These are phyloP conservation scores for Zelonia costaricensis DNA, from an alignment of 208 protist genomes.

Conservation along the genomic window DNA sequence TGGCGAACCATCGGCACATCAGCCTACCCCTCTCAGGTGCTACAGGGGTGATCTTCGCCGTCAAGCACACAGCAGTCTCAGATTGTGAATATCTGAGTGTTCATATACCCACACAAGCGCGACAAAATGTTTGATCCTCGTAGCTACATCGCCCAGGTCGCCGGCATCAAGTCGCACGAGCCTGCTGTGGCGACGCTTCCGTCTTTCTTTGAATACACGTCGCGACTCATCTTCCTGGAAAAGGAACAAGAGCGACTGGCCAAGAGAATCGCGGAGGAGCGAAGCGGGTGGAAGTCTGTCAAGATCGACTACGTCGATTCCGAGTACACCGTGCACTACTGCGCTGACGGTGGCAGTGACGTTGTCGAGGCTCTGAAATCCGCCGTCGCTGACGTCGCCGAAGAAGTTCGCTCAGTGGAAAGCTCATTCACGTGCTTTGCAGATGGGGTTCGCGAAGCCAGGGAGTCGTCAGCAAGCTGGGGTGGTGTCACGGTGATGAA, in stretches of 20 bases:
- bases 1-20: too few species aligned
- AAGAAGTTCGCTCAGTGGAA: background rate
- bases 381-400: background rate
- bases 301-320: background rate
- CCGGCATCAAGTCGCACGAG: background rate
- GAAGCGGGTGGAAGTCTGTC: background rate
- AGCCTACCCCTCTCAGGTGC: too few species aligned
- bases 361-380: background rate
- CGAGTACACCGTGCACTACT: background rate
- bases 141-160: conserved; percentile 1
- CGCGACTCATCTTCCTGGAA: background rate
- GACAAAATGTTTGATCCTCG: conserved; percentile 7
- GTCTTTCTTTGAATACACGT: conserved; percentile 1
- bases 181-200: background rate
- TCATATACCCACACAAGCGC: too few species aligned
- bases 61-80: too few species aligned
- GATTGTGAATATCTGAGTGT: too few species aligned
- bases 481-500: too few species aligned
- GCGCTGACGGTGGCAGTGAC: background rate
- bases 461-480: too few species aligned
- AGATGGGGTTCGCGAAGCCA: too few species aligned
- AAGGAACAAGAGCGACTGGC: background rate
- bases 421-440: too few species aligned
- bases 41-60: too few species aligned
- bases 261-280: background rate